Conservation (phyloP, 495 filamentous ascomycete genomes). For the Pseudotulostoma volvatum region DNA sequence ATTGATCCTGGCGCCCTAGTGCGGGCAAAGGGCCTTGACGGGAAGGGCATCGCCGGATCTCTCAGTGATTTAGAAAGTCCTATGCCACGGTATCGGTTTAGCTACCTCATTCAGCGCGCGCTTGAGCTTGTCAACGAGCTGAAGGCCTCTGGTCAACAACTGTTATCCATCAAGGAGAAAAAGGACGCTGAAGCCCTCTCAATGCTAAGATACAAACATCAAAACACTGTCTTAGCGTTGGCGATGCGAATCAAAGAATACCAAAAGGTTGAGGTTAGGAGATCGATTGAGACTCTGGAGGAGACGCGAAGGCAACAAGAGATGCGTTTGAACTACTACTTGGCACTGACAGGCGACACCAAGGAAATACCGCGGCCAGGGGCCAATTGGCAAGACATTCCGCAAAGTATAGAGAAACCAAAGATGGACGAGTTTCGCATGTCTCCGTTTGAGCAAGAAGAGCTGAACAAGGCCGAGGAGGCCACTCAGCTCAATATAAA, state of each 20-base stretch:
- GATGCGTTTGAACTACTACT: constrained; percentile 5
- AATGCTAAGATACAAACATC: constrained; percentile 4
- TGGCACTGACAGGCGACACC: constrained; percentile 5
- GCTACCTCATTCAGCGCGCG: constrained; percentile 12
- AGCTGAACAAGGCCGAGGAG: background rate
- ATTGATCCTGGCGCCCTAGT: constrained; percentile 21
- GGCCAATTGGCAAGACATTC: constrained; percentile 6
- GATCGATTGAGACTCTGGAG: too few relatives aligned
- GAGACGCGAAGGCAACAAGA: constrained; percentile 5
- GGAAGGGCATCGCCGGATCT: constrained; percentile 14
- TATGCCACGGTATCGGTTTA: constrained; percentile 21
- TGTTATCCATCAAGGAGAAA: constrained; percentile 11
- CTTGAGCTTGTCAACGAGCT: constrained; percentile 17
- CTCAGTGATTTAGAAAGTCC: constrained; percentile 9
- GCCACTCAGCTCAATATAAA: too few relatives aligned
- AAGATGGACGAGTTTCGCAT: constrained; percentile 2
- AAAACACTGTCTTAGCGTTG: constrained; percentile 5
- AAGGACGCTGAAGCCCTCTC: constrained; percentile 10
- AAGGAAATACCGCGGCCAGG: too few relatives aligned
- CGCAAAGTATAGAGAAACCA: constrained; percentile 2
- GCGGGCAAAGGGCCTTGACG: constrained; percentile 14
- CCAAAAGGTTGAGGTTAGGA: too few relatives aligned
- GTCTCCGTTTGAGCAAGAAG: constrained; percentile 1
- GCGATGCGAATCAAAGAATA: too few relatives aligned
- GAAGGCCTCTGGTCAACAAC: constrained; percentile 3